Evolutionary conservation across 768 basidiomycete genomes (phyloP).

Genomic region (Terana coerulea): DNA sequence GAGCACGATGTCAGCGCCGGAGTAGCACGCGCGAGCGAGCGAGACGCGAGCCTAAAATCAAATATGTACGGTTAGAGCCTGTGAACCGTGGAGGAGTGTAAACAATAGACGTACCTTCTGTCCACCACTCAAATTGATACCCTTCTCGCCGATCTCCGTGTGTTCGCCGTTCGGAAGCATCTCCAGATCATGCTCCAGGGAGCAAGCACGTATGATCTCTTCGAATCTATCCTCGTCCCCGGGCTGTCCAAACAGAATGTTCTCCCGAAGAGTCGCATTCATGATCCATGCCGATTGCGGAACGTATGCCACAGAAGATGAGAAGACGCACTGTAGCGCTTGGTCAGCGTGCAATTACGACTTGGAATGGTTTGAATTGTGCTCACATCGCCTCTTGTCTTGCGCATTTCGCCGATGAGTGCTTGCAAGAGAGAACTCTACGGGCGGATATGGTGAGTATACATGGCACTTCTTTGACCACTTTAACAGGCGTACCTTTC

Average conservation of each 20-base stretch:
- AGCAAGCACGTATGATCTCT: slow-evolving; percentile 59
- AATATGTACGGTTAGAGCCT: not conserved
- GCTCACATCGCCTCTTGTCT: slow-evolving; percentile 47
- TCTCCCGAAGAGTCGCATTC: slow-evolving; percentile 67
- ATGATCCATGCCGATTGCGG: slow-evolving; percentile 63
- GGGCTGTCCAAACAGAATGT: slow-evolving; percentile 68
- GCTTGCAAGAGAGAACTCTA: slow-evolving; percentile 72
- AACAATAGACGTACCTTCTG: slow-evolving; percentile 35
- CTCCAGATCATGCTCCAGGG: slow-evolving; percentile 65
- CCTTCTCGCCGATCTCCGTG: slow-evolving; percentile 77
- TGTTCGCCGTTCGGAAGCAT: slow-evolving; percentile 66
- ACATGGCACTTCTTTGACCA: slow-evolving; percentile 9
- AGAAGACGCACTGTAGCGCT: slow-evolving; percentile 42
- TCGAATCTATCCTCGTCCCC: slow-evolving; percentile 60
- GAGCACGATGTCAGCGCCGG: slow-evolving; percentile 66
- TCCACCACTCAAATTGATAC: slow-evolving; percentile 61
- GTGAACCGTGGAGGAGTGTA: not conserved
- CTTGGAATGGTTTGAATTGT: not conserved
- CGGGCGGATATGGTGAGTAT: slow-evolving; percentile 11
- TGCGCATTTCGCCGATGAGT: slow-evolving; percentile 81
- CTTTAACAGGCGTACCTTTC: slow-evolving; percentile 43
- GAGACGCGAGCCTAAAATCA: slow-evolving; percentile 62
- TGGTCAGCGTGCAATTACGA: not conserved
- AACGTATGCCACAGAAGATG: slow-evolving; percentile 54
- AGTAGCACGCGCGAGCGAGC: slow-evolving; percentile 75